Evolutionary conservation across 2,329 filamentous ascomycete genomes (phyloP).

Genomic region (Paecilomyces dactylethromorphus): DNA sequence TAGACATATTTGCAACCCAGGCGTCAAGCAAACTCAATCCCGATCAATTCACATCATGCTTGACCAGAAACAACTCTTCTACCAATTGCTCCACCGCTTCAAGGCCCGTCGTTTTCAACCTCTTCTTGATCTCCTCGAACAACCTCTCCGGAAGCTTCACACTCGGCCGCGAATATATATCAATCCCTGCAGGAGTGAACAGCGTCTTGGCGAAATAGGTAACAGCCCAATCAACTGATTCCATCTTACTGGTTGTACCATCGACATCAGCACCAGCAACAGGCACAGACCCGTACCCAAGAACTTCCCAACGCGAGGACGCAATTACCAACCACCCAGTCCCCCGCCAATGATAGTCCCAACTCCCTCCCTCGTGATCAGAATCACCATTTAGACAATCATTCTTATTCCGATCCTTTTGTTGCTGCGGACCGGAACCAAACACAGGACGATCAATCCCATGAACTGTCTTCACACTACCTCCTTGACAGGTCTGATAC

Average conservation of each 20-base stretch:
- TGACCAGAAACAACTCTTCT: conserved; percentile 42
- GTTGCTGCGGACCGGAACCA: neutral
- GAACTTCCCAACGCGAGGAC: conserved; percentile 70
- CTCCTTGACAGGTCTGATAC: neutral
- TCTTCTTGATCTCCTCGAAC: conserved; percentile 50
- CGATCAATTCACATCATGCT: conserved; percentile 16
- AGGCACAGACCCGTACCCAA: conserved; percentile 62
- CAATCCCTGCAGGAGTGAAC: conserved; percentile 76
- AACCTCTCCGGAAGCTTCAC: conserved; percentile 55
- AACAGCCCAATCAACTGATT: conserved; percentile 60
- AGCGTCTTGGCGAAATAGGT: conserved; percentile 79
- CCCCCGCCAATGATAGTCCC: conserved; percentile 69
- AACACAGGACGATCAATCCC: neutral
- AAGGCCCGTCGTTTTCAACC: conserved; percentile 47
- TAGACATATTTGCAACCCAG: neutral
- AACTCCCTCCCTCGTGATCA: conserved; percentile 12
- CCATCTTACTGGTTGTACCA: conserved; percentile 10
- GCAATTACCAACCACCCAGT: conserved; percentile 68
- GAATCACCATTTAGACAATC: neutral
- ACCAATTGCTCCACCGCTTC: conserved; percentile 49
- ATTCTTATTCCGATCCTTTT: neutral
- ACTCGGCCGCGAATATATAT: conserved; percentile 63
- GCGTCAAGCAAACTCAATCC: neutral
- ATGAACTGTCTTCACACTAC: neutral
- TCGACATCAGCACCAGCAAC: conserved; percentile 26